Conservation (phyloP, 2,329 filamentous ascomycete species). For the Pestalotiopsis sp. region DNA sequence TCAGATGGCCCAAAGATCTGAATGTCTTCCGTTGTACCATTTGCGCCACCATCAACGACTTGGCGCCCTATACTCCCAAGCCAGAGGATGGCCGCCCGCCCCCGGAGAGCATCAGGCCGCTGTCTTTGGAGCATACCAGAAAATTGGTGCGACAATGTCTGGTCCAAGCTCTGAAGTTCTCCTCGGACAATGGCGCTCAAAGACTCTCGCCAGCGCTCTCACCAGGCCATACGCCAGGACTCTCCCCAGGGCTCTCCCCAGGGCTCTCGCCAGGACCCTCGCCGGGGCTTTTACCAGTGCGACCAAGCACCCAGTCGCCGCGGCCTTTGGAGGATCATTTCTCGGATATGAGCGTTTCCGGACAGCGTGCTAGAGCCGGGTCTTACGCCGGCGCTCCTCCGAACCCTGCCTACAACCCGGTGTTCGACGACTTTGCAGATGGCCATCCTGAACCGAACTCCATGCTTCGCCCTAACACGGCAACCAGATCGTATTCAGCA, state of each 20-base stretch:
- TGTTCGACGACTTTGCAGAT: constrained; percentile 39
- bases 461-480: constrained; percentile 24
- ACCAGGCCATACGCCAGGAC: too few species aligned
- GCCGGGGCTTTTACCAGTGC: neutral
- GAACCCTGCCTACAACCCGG: constrained; percentile 24
- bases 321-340: constrained; percentile 24
- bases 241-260: too few species aligned
- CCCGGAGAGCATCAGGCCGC: constrained; percentile 20
- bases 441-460: constrained; percentile 38
- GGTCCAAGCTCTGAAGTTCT: constrained; percentile 37
- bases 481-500: constrained; percentile 45
- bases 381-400: constrained; percentile 25
- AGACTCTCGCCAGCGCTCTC: constrained; percentile 14
- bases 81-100: neutral
- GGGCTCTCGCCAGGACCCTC: too few species aligned
- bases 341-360: constrained; percentile 17
- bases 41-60: constrained; percentile 83
- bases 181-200: constrained; percentile 20
- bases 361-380: constrained; percentile 23
- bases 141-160: constrained; percentile 48
- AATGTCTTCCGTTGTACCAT: constrained; percentile 80
- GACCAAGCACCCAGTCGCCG: constrained; percentile 18
- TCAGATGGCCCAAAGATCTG: constrained; percentile 76
- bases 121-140: constrained; percentile 64
- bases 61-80: constrained; percentile 47